These are phyloP conservation scores for Rhazya stricta DNA, from an alignment of 257 asterid species.

Conservation along the genomic window DNA sequence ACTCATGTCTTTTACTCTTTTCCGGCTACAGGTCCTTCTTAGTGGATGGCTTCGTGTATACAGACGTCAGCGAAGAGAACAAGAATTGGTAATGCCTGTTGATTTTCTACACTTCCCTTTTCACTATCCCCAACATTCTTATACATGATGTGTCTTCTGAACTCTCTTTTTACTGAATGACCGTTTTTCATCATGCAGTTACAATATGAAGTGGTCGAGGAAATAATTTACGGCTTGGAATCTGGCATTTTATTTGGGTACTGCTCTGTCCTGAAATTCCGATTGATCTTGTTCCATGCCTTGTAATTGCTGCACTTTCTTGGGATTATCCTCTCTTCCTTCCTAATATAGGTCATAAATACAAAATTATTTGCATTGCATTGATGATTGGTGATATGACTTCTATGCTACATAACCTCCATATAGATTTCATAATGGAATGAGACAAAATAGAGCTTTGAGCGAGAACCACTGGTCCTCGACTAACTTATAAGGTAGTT, in stretches of 20 bases:
- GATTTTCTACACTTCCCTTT: not conserved
- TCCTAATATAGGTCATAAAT: not conserved
- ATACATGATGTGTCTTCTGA: slow-evolving; percentile 3
- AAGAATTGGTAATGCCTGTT: slow-evolving; percentile 65
- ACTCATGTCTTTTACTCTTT: not conserved
- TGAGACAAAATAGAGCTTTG: no score
- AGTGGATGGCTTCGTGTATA: slow-evolving; percentile 92
- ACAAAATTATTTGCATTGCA: not conserved
- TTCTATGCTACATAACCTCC: not conserved
- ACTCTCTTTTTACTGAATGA: slow-evolving; percentile 15
- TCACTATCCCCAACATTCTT: not conserved
- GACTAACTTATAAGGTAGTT: no score
- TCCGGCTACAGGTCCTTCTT: slow-evolving; percentile 60
- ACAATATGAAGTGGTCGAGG: slow-evolving; percentile 97
- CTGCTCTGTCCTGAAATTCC: slow-evolving; percentile 13
- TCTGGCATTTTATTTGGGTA: slow-evolving; percentile 98
- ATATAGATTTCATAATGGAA: not conserved
- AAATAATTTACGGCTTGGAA: slow-evolving; percentile 85
- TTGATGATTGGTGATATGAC: not conserved
- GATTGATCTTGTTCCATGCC: not conserved
- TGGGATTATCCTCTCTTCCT: not conserved
- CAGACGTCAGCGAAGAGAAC: slow-evolving; percentile 88
- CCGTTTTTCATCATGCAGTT: slow-evolving; percentile 49
- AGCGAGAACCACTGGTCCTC: not conserved
- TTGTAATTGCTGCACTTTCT: not conserved